phyloP scores from a whole-genome alignment of 2,329 filamentous ascomycete species.

The Plenodomus tracheiphilus region DNA sequence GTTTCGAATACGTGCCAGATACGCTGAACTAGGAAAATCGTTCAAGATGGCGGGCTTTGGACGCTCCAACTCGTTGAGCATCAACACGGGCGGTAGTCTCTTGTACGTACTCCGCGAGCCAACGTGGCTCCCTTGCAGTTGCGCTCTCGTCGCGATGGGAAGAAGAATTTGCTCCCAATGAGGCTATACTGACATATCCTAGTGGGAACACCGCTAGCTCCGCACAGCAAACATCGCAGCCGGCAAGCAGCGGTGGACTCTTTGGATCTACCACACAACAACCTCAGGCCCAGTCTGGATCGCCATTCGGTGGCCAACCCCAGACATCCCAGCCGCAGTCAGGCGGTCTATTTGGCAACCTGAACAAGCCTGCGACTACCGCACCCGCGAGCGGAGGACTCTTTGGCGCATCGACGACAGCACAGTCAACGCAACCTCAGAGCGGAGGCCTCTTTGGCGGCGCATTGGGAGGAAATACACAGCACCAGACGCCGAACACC shows the following conservation, averaged over 20 bases:
- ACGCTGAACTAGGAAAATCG: not conserved
- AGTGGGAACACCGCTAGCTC: slow-evolving; percentile 37
- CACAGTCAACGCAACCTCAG: slow-evolving; percentile 30
- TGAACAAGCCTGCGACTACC: slow-evolving; percentile 37
- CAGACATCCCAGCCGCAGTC: slow-evolving; percentile 27
- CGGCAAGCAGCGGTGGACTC: slow-evolving; percentile 31
- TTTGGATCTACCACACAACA: slow-evolving; percentile 25
- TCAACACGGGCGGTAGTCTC: slow-evolving; percentile 57
- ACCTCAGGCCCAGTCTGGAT: slow-evolving; percentile 32
- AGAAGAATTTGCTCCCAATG: not conserved
- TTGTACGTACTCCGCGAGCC: slow-evolving; percentile 46
- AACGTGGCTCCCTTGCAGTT: not conserved
- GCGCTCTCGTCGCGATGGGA: not conserved
- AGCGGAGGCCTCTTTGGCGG: slow-evolving; percentile 40
- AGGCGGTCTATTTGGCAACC: slow-evolving; percentile 42
- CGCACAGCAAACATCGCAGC: slow-evolving; percentile 33
- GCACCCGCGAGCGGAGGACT: slow-evolving; percentile 33
- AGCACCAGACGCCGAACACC: slow-evolving; percentile 24
- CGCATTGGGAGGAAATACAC: slow-evolving; percentile 32
- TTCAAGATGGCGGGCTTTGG: slow-evolving; percentile 48
- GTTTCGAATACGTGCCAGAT: not conserved
- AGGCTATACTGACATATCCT: slow-evolving; percentile 19
- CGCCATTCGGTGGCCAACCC: slow-evolving; percentile 27
- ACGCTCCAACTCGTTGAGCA: slow-evolving; percentile 55
- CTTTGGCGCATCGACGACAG: slow-evolving; percentile 37